A percentile compares a stretch with the other conserved stretches of the same genome.
Conservation (phyloP, 2,329 filamentous ascomycete species). For the Dothiorella sarmentorum region DNA sequence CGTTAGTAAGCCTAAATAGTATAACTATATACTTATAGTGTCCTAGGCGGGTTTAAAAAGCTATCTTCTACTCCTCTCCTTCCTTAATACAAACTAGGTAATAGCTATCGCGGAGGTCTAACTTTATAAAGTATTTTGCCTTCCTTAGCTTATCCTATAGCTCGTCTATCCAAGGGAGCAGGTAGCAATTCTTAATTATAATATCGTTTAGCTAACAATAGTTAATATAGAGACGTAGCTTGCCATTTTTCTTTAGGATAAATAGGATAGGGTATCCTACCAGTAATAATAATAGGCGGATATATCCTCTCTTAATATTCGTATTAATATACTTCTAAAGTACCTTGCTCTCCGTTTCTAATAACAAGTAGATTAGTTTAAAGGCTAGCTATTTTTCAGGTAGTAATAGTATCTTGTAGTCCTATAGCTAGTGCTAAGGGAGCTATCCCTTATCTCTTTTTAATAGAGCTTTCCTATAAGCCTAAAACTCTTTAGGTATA, state of each 20-base stretch:
- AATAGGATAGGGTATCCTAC: slow-evolving; percentile 12
- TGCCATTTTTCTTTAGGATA: slow-evolving; percentile 15
- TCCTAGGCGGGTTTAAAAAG: slow-evolving; percentile 19
- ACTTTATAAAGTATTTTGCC: slow-evolving; percentile 20
- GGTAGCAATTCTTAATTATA: slow-evolving; percentile 18
- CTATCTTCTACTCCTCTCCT: too few species aligned
- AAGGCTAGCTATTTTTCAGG: too few species aligned
- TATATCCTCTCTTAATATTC: not conserved
- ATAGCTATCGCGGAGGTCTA: slow-evolving; percentile 21
- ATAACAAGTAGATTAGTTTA: too few species aligned
- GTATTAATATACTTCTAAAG: too few species aligned
- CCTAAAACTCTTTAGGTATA: too few species aligned
- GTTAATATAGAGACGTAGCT: slow-evolving; percentile 18
- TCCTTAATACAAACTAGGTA: too few species aligned
- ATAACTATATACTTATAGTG: slow-evolving; percentile 22
- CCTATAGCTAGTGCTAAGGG: too few species aligned
- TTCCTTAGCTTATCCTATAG: slow-evolving; percentile 6
- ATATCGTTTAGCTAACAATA: slow-evolving; percentile 20
- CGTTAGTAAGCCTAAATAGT: slow-evolving; percentile 22
- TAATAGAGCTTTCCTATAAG: too few species aligned
- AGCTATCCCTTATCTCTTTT: too few species aligned
- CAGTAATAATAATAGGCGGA: not conserved
- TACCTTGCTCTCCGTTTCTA: too few species aligned
- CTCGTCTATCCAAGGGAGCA: slow-evolving; percentile 17
- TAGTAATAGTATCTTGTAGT: too few species aligned